Conservation (phyloP, 768 basidiomycete species). For the Russula foetens region DNA sequence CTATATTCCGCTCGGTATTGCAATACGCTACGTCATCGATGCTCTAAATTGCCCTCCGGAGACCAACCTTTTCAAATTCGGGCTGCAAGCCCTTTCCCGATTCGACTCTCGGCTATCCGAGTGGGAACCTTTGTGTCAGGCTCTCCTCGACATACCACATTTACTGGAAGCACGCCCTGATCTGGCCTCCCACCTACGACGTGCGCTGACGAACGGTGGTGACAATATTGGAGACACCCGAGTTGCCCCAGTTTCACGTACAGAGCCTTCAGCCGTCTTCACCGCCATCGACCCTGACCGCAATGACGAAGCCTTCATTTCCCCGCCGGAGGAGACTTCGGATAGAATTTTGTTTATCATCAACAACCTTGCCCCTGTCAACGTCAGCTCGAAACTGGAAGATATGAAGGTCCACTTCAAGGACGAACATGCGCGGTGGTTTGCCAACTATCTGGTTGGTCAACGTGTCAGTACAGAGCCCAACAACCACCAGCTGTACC, state of each 20-base stretch:
- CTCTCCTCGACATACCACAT: slow-evolving; percentile 79
- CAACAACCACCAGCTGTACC: slow-evolving; percentile 93
- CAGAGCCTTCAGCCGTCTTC: slow-evolving; percentile 53
- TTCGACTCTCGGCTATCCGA: slow-evolving; percentile 84
- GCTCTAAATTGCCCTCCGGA: slow-evolving; percentile 87
- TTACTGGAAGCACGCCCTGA: slow-evolving; percentile 83
- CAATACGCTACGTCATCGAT: slow-evolving; percentile 93
- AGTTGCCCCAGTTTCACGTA: slow-evolving; percentile 23
- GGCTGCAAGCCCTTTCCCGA: slow-evolving; percentile 79
- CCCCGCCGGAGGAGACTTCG: slow-evolving; percentile 79
- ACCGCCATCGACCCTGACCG: slow-evolving; percentile 68
- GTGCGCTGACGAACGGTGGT: slow-evolving; percentile 50
- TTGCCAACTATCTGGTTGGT: slow-evolving; percentile 95
- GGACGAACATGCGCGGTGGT: slow-evolving; percentile 85
- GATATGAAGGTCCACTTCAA: slow-evolving; percentile 86
- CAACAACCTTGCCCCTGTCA: slow-evolving; percentile 93
- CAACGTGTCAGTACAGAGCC: slow-evolving; percentile 94
- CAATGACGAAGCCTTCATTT: slow-evolving; percentile 50
- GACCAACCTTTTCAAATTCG: slow-evolving; percentile 92
- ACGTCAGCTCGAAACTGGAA: slow-evolving; percentile 78
- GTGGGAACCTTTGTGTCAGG: slow-evolving; percentile 90
- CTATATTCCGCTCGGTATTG: slow-evolving; percentile 90
- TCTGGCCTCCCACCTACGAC: slow-evolving; percentile 59
- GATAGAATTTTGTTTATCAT: slow-evolving; percentile 97
- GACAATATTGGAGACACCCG: slow-evolving; percentile 34